Base-by-base conservation (phyloP, 2,329 filamentous ascomycete genomes). In the Fusarium redolens region DNA sequence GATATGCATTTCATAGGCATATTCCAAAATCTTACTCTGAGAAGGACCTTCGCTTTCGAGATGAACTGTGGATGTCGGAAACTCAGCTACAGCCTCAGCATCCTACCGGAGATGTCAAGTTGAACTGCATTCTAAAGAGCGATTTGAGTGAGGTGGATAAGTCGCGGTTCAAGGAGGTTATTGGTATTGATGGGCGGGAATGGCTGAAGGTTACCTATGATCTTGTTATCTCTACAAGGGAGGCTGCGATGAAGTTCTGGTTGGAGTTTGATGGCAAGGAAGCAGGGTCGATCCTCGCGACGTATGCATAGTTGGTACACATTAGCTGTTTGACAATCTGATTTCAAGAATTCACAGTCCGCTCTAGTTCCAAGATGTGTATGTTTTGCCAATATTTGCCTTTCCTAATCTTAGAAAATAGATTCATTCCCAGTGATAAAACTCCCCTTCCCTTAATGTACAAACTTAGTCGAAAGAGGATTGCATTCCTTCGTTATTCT, bases 391-490 rank as follows among this genome's bases (percentile, higher is more conserved):
- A 33, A 33, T 35, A 25, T 25, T 25, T 5, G 25, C 25, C 25
- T 25, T 25, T 25, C 25, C 25, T 25, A 25, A 25, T 25, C 25
- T 25, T 2, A 25, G 25, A 25, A 25, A 35, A 35, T 15, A 15
- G 33, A 7, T 7, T 35, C 33, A 14, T 6, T 15, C 33, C 13
- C 6, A 15, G 4, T 15, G 18, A 20, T 20, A 6, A 20, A 40
- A 40, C 1, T 7, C 2, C 18, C 11, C 11, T 13, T 20, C 18
- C 0, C n/a, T 12, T 44, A 10, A 18, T 44, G 0, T n/a, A 1
- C 4, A 18, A 11, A 4, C 1, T 47, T 15, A 30, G 3, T 47
- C 25, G 25, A 25, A 25, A 25, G 5, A 25, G 25, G 25, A 5
- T 25, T 25, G 25, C 25, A 5, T 5, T 25, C 25, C 25, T 25